phyloP scores from a whole-genome alignment of 2,329 filamentous ascomycete genomes.

The Paraconiothyrium sp. region DNA sequence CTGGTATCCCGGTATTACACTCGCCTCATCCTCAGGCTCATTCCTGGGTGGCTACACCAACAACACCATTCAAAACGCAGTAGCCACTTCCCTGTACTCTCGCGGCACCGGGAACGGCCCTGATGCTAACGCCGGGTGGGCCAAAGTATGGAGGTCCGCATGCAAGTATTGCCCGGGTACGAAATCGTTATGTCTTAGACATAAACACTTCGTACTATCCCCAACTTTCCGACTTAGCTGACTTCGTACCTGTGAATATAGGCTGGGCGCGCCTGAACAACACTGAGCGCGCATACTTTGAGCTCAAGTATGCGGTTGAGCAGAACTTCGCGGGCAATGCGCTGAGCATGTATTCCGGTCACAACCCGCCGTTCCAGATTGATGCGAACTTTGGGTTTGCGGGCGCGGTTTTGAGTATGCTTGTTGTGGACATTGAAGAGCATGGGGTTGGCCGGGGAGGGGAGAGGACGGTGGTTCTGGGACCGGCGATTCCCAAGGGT shows the following conservation, averaged over 20 bases:
- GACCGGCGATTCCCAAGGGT: conserved; percentile 57
- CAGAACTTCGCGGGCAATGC: conserved; percentile 62
- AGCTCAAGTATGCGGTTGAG: conserved; percentile 60
- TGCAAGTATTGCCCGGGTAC: conserved; percentile 37
- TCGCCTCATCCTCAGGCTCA: conserved; percentile 48
- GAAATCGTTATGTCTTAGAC: too few species aligned
- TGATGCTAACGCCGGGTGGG: conserved; percentile 66
- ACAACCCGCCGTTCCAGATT: conserved; percentile 64
- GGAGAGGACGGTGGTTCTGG: conserved; percentile 54
- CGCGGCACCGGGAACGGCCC: conserved; percentile 58
- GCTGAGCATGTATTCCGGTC: conserved; percentile 61
- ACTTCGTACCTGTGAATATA: too few species aligned
- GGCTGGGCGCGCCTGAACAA: conserved; percentile 64
- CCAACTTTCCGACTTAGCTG: too few species aligned
- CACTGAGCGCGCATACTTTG: conserved; percentile 59
- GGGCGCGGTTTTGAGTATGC: conserved; percentile 62
- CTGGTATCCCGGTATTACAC: conserved; percentile 64
- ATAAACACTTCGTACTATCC: too few species aligned
- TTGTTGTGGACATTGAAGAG: conserved; percentile 59
- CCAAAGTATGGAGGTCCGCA: conserved; percentile 66
- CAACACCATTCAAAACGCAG: conserved; percentile 55
- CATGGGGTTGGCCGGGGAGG: conserved; percentile 33
- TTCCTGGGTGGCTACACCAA: conserved; percentile 54
- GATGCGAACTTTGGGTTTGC: conserved; percentile 69
- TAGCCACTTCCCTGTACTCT: conserved; percentile 57